Evolutionary conservation across 2,329 filamentous ascomycete species (phyloP).

Genomic region (Xylaria sp.): DNA sequence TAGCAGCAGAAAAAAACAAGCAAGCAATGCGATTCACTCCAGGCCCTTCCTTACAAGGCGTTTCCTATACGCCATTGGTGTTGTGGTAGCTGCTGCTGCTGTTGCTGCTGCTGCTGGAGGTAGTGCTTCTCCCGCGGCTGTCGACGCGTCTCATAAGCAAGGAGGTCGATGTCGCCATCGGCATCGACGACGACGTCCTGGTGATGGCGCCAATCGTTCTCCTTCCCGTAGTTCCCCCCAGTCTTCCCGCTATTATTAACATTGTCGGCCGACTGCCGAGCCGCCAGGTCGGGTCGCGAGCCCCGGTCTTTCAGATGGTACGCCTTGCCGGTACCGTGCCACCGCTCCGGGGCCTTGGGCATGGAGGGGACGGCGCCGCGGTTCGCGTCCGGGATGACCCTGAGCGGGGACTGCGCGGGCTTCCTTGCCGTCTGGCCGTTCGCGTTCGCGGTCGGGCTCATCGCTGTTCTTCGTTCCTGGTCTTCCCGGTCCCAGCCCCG

Average conservation of each 20-base stretch:
- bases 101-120: conserved; percentile 19
- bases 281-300: conserved; percentile 24
- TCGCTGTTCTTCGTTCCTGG: background rate
- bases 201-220: conserved; percentile 7
- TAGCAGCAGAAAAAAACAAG: background rate
- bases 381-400: conserved; percentile 59
- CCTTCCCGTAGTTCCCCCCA: conserved; percentile 15
- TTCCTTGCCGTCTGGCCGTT: background rate
- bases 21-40: background rate
- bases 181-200: conserved; percentile 22
- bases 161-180: conserved; percentile 37
- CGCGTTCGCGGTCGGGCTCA: background rate
- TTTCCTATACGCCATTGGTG: conserved; percentile 37
- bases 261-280: conserved; percentile 24
- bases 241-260: conserved; percentile 20
- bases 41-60: conserved; percentile 24
- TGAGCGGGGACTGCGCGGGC: conserved; percentile 44
- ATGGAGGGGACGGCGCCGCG: conserved; percentile 56
- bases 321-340: conserved; percentile 41
- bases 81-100: conserved; percentile 12
- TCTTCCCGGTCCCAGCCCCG: conserved; percentile 15
- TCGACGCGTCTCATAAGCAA: conserved; percentile 4
- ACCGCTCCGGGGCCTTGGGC: conserved; percentile 59
- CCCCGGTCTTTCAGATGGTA: conserved; percentile 37
- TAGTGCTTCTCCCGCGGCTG: background rate